phyloP scores from a whole-genome alignment of 2,329 filamentous ascomycete species.

The Fusarium sp. region DNA sequence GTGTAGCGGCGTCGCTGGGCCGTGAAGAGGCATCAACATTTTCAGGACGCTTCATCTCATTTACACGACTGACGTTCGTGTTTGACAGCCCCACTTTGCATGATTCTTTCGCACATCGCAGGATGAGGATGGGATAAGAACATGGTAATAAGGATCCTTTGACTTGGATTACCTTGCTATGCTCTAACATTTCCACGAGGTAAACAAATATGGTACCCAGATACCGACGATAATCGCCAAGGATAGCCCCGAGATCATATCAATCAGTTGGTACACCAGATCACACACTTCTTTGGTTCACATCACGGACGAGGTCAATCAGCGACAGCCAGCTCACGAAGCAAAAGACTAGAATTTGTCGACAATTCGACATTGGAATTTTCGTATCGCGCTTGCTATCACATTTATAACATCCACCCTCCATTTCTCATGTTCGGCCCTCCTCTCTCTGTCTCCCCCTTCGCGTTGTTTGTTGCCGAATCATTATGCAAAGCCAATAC shows the following conservation, averaged over 20 bases:
- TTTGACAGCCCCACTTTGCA: neutral
- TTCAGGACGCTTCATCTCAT: neutral
- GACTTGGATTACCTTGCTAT: neutral
- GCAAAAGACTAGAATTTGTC: neutral
- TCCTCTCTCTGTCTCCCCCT: neutral
- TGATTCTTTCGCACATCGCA: neutral
- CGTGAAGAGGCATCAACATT: neutral
- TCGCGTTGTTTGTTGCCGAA: constrained; percentile 21
- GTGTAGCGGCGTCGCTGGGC: neutral
- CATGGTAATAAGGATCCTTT: neutral
- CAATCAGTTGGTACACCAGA: neutral
- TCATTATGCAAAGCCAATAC: constrained; percentile 33
- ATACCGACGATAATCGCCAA: neutral
- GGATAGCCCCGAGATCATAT: neutral
- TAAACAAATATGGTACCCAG: neutral
- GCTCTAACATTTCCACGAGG: neutral
- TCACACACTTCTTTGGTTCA: neutral
- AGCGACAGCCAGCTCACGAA: neutral
- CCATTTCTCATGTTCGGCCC: constrained; percentile 18
- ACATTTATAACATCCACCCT: constrained; percentile 18
- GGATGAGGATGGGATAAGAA: neutral
- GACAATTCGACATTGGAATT: constrained; percentile 25
- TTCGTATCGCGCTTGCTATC: constrained; percentile 28
- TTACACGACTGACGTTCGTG: neutral
- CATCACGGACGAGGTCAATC: neutral